Evolutionary conservation across 2,329 filamentous ascomycete species (phyloP).

Genomic region (Aspergillus ibericus): DNA sequence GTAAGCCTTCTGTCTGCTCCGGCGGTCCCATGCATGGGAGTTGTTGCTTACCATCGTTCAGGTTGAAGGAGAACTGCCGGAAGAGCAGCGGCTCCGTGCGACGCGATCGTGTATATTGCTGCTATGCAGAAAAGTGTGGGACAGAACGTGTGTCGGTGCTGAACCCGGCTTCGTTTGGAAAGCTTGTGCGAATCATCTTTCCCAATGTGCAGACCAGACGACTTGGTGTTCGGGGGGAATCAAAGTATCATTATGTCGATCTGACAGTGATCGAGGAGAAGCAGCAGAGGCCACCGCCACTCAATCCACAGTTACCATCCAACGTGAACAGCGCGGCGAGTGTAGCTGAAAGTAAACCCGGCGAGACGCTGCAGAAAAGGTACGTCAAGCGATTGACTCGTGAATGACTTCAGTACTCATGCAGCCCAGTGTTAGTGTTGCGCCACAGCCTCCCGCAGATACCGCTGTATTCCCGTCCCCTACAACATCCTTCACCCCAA

Average conservation of each 20-base stretch:
- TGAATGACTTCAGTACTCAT: not conserved
- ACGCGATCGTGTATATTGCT: conserved; percentile 88
- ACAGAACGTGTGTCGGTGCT: conserved; percentile 91
- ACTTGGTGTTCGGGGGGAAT: conserved; percentile 90
- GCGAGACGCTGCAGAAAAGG: conserved; percentile 33
- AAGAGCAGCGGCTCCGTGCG: conserved; percentile 69
- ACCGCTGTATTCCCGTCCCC: conserved; percentile 43
- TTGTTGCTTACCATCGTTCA: conserved; percentile 23
- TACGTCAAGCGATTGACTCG: conserved; percentile 18
- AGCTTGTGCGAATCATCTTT: conserved; percentile 93
- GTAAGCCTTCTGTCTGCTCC: conserved; percentile 31
- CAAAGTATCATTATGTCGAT: conserved; percentile 88
- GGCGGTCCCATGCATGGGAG: not conserved
- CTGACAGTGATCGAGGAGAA: conserved; percentile 49
- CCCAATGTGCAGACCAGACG: conserved; percentile 90
- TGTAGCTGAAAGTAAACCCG: conserved; percentile 24
- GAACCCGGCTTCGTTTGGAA: conserved; percentile 96
- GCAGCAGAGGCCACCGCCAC: conserved; percentile 33
- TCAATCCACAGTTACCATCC: conserved; percentile 27
- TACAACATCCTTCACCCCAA: conserved; percentile 38
- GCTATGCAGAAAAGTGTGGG: conserved; percentile 89
- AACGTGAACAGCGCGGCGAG: conserved; percentile 20
- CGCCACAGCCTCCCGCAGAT: conserved; percentile 36
- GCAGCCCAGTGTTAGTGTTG: conserved; percentile 27
- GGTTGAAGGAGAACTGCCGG: conserved; percentile 50